A percentile compares a stretch with the other conserved stretches of the same genome.
These are phyloP conservation scores for Epichloe sylvatica DNA, from an alignment of 2,329 filamentous ascomycete genomes.

Conservation along the genomic window DNA sequence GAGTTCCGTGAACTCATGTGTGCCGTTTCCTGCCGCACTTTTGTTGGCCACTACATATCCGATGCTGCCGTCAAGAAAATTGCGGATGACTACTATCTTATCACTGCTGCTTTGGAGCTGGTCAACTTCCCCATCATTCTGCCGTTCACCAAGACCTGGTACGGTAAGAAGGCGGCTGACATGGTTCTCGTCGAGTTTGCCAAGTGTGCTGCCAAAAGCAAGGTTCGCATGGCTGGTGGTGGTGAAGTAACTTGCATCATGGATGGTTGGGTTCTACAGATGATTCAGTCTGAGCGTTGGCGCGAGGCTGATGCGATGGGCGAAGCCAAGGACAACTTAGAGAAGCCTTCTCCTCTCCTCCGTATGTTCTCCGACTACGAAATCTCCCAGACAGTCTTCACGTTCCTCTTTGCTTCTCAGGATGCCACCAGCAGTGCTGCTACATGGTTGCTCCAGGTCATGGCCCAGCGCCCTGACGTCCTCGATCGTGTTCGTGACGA, in stretches of 20 bases:
- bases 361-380: constrained; percentile 83
- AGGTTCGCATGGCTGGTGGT: constrained; percentile 79
- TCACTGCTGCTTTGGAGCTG: constrained; percentile 87
- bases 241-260: constrained; percentile 84
- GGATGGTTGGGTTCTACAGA: constrained; percentile 83
- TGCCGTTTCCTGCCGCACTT: constrained; percentile 89
- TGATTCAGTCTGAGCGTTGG: constrained; percentile 75
- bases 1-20: constrained; percentile 91
- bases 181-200: constrained; percentile 82
- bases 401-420: constrained; percentile 93
- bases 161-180: constrained; percentile 88
- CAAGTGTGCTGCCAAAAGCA: constrained; percentile 86
- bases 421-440: constrained; percentile 88
- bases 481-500: constrained; percentile 85
- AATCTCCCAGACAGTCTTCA: constrained; percentile 87
- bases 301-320: constrained; percentile 64
- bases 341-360: constrained; percentile 72
- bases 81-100: constrained; percentile 90
- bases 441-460: constrained; percentile 91
- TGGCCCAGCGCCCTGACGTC: constrained; percentile 86
- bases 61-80: constrained; percentile 87
- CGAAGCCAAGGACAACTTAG: constrained; percentile 48
- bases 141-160: constrained; percentile 91
- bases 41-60: constrained; percentile 88
- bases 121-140: constrained; percentile 98